Evolutionary conservation across 441 rosid genomes (phyloP).

Genomic region (Populus hybrid): DNA sequence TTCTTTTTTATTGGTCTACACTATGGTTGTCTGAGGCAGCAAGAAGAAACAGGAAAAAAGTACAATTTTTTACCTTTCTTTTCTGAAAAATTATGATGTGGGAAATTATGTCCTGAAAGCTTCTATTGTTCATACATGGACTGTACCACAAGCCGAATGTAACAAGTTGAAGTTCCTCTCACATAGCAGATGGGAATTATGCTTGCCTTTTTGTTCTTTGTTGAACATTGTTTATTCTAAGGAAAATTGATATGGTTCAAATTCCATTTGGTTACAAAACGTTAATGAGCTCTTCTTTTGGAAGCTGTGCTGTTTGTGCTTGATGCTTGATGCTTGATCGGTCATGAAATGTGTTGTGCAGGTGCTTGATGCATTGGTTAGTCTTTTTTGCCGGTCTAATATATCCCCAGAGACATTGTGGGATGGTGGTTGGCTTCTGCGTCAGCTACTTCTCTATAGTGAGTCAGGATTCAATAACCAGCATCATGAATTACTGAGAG

Average conservation of each 20-base stretch:
- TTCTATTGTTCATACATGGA: not conserved
- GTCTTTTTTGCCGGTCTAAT: constrained; percentile 83
- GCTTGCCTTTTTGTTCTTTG: not conserved
- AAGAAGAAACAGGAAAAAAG: not conserved
- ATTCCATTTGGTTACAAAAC: not conserved
- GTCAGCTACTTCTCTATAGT: constrained; percentile 88
- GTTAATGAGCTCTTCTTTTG: not conserved
- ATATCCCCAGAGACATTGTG: constrained; percentile 93
- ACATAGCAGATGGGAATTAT: not conserved
- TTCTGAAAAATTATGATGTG: not conserved
- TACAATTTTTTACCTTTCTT: not conserved
- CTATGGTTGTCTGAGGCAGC: not conserved
- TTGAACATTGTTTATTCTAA: not conserved
- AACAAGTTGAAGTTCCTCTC: not conserved
- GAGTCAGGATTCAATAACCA: constrained; percentile 78
- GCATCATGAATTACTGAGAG: constrained; percentile 76
- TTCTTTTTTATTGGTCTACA: not conserved
- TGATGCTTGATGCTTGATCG: not conserved
- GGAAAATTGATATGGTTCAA: not conserved
- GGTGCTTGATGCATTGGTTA: constrained; percentile 92
- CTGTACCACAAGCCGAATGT: not conserved
- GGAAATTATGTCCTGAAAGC: not conserved
- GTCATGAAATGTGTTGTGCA: constrained; percentile 24
- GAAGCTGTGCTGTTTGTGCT: not conserved
- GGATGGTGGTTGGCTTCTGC: constrained; percentile 99